phyloP scores from a whole-genome alignment of 495 filamentous ascomycete species.

The Trichoderma virens region DNA sequence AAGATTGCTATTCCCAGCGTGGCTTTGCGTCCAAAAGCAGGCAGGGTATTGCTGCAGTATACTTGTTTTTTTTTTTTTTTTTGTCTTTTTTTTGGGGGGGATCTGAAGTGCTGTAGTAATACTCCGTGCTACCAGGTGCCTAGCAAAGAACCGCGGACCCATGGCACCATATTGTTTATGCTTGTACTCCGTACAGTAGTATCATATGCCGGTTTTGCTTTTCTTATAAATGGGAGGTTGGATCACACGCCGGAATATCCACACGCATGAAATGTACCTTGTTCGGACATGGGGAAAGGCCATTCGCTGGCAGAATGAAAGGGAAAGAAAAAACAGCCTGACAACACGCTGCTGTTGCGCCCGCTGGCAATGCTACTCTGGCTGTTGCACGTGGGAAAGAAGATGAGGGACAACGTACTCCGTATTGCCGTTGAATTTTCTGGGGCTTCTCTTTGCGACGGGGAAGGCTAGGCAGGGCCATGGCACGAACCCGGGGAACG shows the following conservation, averaged over 20 bases:
- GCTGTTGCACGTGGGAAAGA: not conserved
- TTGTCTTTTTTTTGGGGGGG: too few species aligned
- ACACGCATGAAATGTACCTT: constrained; percentile 4
- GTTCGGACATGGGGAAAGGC: not conserved
- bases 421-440: too few species aligned
- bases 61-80: not conserved
- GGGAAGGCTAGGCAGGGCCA: not conserved
- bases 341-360: not conserved
- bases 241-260: not conserved
- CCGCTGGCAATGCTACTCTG: not conserved
- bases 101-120: too few species aligned
- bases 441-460: not conserved
- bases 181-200: too few species aligned
- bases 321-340: too few species aligned
- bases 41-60: not conserved
- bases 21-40: not conserved
- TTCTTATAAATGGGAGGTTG: too few species aligned
- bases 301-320: not conserved
- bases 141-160: too few species aligned
- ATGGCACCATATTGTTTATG: too few species aligned
- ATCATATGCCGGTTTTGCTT: too few species aligned
- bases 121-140: too few species aligned
- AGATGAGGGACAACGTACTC: too few species aligned
- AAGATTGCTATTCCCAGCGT: not conserved
- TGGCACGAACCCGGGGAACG: not conserved